Base-by-base conservation (phyloP, 805 yeast species). In the Priceomyces fermenticarens region DNA sequence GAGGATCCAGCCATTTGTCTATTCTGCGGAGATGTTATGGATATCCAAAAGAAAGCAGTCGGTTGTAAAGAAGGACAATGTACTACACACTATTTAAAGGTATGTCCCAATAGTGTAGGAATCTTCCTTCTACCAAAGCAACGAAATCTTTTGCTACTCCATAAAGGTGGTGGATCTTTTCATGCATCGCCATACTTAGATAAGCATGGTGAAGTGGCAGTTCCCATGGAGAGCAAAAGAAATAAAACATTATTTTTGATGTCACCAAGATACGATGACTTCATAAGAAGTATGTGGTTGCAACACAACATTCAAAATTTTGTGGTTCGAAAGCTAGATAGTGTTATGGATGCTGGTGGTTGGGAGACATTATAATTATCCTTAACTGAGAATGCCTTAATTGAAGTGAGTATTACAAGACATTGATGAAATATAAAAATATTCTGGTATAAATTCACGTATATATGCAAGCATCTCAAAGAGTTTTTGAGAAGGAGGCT, bases 1-100 rank as follows among this genome's bases (percentile, higher is more conserved):
- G 73, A 72, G 35, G 95, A 90, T 48, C 93, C 96, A 0, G 96
- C 95, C 0, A 67, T 91, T 8, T 91, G 99, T 54, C 63, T 91
- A 40, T 83, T 83, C 46, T 93, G 99, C 63, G 93, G 89, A 1
- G 63, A 66, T 9, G 70, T 81, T 6, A 71, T 87, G 15, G 81
- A 81, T 46, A 63, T 81, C n/a, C 97, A 90, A 53, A 78, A 67
- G 45, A 60, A 68, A 31, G 75, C 80, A 12, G 70, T 75, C 38
- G 82, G 81, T 0, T 73, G 71, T 32, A 60, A 62, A 3, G 61
- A 66, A 13, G 98, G 98, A 0, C 88, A 88, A 47, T 91, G 98
- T 57, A 85, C 83, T 12, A 72, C 77, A 35, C 98, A 91, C 58
- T 69, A 65, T 42, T 61, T 69, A 38, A 71, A 75, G 57, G 83